phyloP scores from a whole-genome alignment of 2,329 filamentous ascomycete genomes.

The Penicillium sp. region DNA sequence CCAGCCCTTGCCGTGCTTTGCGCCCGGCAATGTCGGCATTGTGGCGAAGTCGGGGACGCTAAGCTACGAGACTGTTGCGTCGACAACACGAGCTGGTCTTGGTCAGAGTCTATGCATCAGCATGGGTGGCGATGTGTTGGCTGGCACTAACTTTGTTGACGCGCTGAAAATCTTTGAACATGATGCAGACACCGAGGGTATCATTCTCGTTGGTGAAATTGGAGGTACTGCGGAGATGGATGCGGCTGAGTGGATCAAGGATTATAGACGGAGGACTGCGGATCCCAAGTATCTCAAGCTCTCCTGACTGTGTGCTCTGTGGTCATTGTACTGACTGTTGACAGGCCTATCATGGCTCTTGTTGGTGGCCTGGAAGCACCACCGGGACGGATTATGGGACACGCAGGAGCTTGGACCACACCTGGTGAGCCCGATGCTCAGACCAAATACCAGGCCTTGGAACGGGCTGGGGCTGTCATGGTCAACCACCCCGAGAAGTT shows the following conservation, averaged over 20 bases:
- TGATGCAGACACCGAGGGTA: conserved; percentile 70
- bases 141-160: conserved; percentile 75
- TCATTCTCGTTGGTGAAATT: conserved; percentile 73
- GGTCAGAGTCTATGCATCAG: conserved; percentile 78
- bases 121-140: conserved; percentile 75
- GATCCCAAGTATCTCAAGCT: conserved; percentile 63
- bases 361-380: conserved; percentile 69
- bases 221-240: conserved; percentile 71
- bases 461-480: conserved; percentile 68
- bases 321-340: conserved; percentile 20
- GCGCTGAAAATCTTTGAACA: conserved; percentile 67
- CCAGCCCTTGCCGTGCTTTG: conserved; percentile 74
- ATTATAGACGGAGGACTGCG: conserved; percentile 61
- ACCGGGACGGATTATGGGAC: conserved; percentile 72
- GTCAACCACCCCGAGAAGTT: conserved; percentile 78
- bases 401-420: conserved; percentile 73
- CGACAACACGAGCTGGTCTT: conserved; percentile 71
- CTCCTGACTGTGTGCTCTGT: neutral
- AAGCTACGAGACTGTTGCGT: conserved; percentile 78
- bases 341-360: conserved; percentile 71
- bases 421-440: conserved; percentile 66
- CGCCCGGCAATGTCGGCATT: conserved; percentile 70
- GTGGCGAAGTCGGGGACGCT: conserved; percentile 80
- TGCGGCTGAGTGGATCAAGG: conserved; percentile 72
- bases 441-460: conserved; percentile 69